Evolutionary conservation across 257 asterid genomes (phyloP).

Genomic region (Fraxinus americana): DNA sequence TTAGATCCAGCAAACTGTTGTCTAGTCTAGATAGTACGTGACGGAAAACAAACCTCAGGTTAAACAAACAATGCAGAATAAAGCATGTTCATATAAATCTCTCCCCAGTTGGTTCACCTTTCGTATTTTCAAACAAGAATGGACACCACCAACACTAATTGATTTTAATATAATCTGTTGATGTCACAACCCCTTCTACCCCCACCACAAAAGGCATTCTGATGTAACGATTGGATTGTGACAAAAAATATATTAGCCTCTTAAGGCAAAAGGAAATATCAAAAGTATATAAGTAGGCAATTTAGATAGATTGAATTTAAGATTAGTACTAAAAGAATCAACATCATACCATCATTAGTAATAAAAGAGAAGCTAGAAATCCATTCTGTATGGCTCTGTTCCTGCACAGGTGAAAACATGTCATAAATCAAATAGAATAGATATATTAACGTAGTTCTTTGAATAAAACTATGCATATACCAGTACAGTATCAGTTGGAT

Average conservation of each 20-base stretch:
- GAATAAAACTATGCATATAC: background rate
- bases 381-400: conserved; percentile 34
- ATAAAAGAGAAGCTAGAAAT: conserved; percentile 26
- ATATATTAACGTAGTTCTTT: background rate
- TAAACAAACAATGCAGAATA: conserved; percentile 4
- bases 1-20: conserved; percentile 5
- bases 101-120: background rate
- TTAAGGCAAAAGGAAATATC: background rate
- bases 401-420: conserved; percentile 38
- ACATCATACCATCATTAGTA: conserved; percentile 40
- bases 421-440: background rate
- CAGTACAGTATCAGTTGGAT: background rate
- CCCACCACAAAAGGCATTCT: background rate
- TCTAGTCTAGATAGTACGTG: conserved; percentile 3
- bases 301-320: background rate
- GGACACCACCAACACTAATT: conserved; percentile 12
- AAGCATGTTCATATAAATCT: conserved; percentile 3
- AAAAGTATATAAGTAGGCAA: background rate
- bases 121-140: conserved; percentile 1
- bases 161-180: background rate
- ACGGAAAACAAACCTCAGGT: background rate
- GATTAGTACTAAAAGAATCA: background rate
- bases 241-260: background rate
- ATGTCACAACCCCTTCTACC: background rate
- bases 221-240: background rate